Base-by-base conservation (phyloP, 2,329 filamentous ascomycete genomes). In the Aotearoamyces nothofagi region DNA sequence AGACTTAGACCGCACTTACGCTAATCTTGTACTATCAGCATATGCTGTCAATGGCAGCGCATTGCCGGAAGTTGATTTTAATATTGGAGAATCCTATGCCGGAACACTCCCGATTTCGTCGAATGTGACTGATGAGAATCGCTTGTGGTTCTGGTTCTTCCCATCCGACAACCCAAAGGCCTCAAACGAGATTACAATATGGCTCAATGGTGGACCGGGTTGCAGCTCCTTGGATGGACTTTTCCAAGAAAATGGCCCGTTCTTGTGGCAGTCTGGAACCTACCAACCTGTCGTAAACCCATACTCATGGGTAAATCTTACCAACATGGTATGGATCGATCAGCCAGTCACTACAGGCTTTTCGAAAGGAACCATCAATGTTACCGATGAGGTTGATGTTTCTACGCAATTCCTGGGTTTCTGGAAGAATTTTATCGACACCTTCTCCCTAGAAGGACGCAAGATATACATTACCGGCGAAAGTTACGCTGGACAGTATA, bases 401-500 rank as follows among this genome's bases (percentile, higher is more conserved):
- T 63, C 66, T 0, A 49, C 52, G 11, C 57, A 74, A 33, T 73
- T 74, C 42, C 55, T 68, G 8, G 66, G 64, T 24, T 75, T 73
- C 49, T 71, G 62, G 54, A 69, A 71, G 52, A 73, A 73, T 46
- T 74, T 73, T 35, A 49, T 72, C 15, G 54, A 69, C 19, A 66
- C 63, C 0, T 75, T 75, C 33, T 54, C 47, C 13, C 55, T 72
- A 32, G 54, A 66, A 20, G 56, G 59, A 12, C 61, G 58, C 35
- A 70, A 73, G 41, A 55, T 75, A n/a, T 78, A 70, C 43, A 61
- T 78, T 36, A 60, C 69, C 1, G 72, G 72, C 6, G 72, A 77
- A 47, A 63, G 56, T n/a, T 74, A 67, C 43, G 69, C 63, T 5
- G 68, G 68, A 39, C 54, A 44, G 57, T 50, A 47, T 17, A 39